Base-by-base conservation (phyloP, 352 stramenopile species). In the Globisporangium heterothallicum region DNA sequence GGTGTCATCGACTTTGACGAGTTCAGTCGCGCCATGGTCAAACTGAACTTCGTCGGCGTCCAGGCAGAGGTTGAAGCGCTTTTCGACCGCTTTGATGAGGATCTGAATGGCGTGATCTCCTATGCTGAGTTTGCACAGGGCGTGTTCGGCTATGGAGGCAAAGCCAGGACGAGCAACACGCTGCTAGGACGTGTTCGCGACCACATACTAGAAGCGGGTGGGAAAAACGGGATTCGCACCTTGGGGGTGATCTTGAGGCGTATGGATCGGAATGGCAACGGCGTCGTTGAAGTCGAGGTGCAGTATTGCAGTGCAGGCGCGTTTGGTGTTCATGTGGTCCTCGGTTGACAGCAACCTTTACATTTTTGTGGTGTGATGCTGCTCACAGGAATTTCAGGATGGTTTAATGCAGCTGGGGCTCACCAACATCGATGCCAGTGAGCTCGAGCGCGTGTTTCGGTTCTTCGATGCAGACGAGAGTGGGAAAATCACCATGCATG, bases 41-140 rank as follows among this genome's bases (percentile, higher is more conserved):
- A 71, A 29, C 72, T 96, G 47, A 96, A 96, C 56, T 94, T 96
- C 50, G 75, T 96, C 6, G 86, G 88, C 21, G 85, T 90, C 22
- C 87, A 95, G 58, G 74, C 80, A 13, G 85, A 94, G 57, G 64
- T 88, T 12, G 79, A 94, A 35, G 77, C 72, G 22, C 72, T 97
- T 14, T 97, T 97, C 27, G 85, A 97, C 46, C 79, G 84, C 32
- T 95, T 94, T 43, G 87, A 96, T 45, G 72, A 83, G 42, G 82
- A 96, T 44, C 66, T 91, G 4, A 75, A 85, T 47, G 83, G 86
- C 1, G 68, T 78, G 10, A 58, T 96, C 32, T 82, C 79, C 14
- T 96, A 93, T 55, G 47, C 59, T 7, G 80, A 95, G 52, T 90
- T 96, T 44, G 70, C 77, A 2, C 57, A 53, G 6, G 72, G 58